Evolutionary conservation across 192 early-diverging fungal genomes (phyloP).

Genomic region (Podila epicladia): DNA sequence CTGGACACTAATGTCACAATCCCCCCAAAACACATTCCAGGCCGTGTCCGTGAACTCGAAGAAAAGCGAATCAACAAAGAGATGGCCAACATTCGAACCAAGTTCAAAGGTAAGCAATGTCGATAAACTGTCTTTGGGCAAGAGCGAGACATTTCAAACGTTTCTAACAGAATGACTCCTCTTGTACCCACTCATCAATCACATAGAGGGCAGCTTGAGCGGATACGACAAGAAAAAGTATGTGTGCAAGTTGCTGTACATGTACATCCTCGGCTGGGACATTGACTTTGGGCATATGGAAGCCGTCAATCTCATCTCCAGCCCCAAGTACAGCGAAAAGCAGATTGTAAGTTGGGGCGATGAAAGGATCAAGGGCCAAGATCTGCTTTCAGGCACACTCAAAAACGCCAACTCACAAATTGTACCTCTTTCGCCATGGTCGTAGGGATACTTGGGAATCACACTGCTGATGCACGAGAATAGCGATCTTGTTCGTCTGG

Average conservation of each 20-base stretch:
- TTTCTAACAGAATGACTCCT: not conserved
- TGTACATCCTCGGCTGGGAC: conserved; percentile 99
- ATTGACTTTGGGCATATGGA: conserved; percentile 99
- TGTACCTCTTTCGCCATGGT: not conserved
- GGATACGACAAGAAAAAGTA: conserved; percentile 99
- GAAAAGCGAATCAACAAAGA: conserved; percentile 99
- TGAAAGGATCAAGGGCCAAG: not conserved
- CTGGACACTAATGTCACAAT: not conserved
- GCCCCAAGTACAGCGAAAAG: conserved; percentile 95
- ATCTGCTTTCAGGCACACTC: too few species aligned
- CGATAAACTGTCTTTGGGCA: not conserved
- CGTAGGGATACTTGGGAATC: conserved; percentile 94
- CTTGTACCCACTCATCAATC: not conserved
- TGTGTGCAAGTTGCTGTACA: conserved; percentile 98
- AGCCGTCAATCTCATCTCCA: conserved; percentile 91
- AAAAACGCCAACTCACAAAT: not conserved
- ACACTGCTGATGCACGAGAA: conserved; percentile 92
- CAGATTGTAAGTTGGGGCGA: conserved; percentile 80
- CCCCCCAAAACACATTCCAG: conserved; percentile 53
- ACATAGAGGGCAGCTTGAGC: conserved; percentile 84
- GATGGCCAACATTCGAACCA: conserved; percentile 97
- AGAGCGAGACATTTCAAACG: not conserved
- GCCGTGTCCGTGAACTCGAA: conserved; percentile 95
- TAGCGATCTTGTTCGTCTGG: conserved; percentile 81
- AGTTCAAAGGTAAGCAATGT: conserved; percentile 89